These are phyloP conservation scores for Zygoascus biomembranicola DNA, from an alignment of 805 yeast species.

Conservation along the genomic window DNA sequence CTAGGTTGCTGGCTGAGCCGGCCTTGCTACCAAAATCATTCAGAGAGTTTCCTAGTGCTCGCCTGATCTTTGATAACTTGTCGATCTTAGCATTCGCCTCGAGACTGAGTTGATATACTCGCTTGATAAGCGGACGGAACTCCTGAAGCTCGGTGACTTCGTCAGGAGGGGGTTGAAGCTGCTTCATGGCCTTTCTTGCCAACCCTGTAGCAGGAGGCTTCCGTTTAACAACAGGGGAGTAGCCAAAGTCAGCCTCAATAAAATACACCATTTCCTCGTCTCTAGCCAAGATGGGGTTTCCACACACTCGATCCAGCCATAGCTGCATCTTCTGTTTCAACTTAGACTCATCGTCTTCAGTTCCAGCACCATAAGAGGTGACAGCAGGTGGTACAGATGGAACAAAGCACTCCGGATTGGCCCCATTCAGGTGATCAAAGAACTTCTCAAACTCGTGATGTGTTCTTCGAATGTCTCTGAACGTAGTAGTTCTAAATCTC, in stretches of 20 bases:
- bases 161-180: constrained; percentile 86
- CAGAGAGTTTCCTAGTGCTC: constrained; percentile 46
- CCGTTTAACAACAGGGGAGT: constrained; percentile 52
- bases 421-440: constrained; percentile 66
- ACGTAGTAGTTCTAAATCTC: constrained; percentile 59
- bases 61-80: constrained; percentile 38
- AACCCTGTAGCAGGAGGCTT: constrained; percentile 75
- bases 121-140: constrained; percentile 80
- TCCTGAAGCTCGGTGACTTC: constrained; percentile 71
- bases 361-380: constrained; percentile 75
- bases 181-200: constrained; percentile 83
- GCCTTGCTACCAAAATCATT: constrained; percentile 41
- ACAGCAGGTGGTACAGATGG: constrained; percentile 75
- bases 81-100: constrained; percentile 50
- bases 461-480: constrained; percentile 72
- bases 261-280: constrained; percentile 86
- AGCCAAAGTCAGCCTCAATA: constrained; percentile 67
- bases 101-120: constrained; percentile 52
- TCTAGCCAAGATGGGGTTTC: constrained; percentile 70
- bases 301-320: constrained; percentile 73
- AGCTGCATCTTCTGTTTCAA: constrained; percentile 57
- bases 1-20: constrained; percentile 35
- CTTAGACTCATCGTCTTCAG: constrained; percentile 65
- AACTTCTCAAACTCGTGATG: constrained; percentile 68
- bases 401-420: constrained; percentile 86